Base-by-base conservation (phyloP, 2,329 filamentous ascomycete genomes). In the Leptodontidium sp. region DNA sequence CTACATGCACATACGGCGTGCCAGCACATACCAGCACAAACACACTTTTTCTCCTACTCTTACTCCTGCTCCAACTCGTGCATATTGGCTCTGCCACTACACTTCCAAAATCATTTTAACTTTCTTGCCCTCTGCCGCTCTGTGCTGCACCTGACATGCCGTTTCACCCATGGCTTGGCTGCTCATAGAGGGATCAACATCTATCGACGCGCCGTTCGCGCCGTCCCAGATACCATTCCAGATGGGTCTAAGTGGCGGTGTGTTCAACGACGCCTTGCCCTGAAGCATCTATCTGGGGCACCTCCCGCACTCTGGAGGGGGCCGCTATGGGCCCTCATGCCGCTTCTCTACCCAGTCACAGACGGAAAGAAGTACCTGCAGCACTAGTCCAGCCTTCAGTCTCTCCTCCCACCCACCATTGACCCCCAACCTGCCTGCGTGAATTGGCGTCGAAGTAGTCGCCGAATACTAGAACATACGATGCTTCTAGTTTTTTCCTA, bases 401-500 rank as follows among this genome's bases (percentile, higher is more conserved):
- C 21, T 21, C 21, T 21, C 21, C 21, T 21, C 21, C 21, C 47
- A 21, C 47, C 47, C 47, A 17, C 45, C 35, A 32, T 32, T 3
- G 29, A 32, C 29, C 55, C 35, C 55, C 32, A 38, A 38, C 55
- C 35, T 32, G 29, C 29, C 3, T 40, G 21, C 15, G n/a, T 45
- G 15, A 21, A 43, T 15, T 59, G 57, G 57, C 57, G 57, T 59
- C 38, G 55, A 40, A 58, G 53, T 38, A 40, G 35, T 43, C 21
- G 57, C 24, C 57, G 38, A 40, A 26, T 59, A 62, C 59, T 32
- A 50, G 59, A 62, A 62, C 15, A 12, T 35, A 38, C 43, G 15
- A 62, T 62, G 43, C 40, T 65, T 65, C 53, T 65, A 65, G 38
- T 59, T 57, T 65, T 47, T 47, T 50, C 57, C 61, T n/a, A 24